Conservation (phyloP, 176 grass and related monocot genomes). For the Bromus sterilis region DNA sequence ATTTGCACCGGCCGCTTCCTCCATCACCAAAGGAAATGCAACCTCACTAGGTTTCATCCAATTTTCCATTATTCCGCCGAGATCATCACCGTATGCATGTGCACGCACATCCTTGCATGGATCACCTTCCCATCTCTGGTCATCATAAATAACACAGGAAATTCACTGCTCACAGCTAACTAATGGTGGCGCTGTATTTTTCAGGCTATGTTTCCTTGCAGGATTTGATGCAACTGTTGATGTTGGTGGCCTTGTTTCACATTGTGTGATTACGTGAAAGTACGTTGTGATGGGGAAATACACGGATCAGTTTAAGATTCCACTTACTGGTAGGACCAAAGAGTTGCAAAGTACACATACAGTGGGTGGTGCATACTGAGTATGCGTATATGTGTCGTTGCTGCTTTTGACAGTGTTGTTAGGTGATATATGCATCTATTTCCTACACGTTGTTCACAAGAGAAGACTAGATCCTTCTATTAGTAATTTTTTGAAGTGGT, state of each 20-base stretch:
- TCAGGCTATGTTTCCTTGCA: neutral
- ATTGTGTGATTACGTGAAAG: neutral
- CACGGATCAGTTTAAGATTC: neutral
- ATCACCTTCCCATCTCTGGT: neutral
- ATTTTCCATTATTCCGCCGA: neutral
- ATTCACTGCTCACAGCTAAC: neutral
- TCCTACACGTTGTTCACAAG: too few relatives aligned
- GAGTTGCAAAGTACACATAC: neutral
- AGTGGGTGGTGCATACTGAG: neutral
- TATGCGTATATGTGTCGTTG: neutral
- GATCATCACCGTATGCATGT: neutral
- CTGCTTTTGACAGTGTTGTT: neutral
- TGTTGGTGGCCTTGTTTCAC: neutral
- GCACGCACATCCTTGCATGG: neutral
- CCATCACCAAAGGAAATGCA: slow-evolving; percentile 14
- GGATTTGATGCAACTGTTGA: neutral
- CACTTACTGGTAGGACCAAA: neutral
- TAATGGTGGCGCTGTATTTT: neutral
- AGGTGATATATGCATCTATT: neutral
- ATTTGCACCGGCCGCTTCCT: neutral
- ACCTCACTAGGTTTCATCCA: neutral
- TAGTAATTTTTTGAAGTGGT: too few relatives aligned
- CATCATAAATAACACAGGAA: neutral
- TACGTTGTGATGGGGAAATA: neutral
- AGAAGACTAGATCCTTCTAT: too few relatives aligned